Conservation (phyloP, 129 eudicot genomes). For the Escallonia rubra region DNA sequence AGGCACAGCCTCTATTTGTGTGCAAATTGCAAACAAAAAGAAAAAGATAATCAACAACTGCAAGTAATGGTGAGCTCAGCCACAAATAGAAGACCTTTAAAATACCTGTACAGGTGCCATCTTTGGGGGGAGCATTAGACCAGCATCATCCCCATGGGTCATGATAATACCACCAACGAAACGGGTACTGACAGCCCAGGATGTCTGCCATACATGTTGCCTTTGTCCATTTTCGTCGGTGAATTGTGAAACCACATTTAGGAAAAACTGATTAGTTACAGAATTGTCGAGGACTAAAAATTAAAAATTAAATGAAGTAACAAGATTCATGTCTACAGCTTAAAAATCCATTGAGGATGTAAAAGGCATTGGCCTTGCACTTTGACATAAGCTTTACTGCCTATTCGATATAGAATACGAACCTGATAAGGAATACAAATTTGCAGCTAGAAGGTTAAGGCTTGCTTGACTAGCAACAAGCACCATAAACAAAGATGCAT, state of each 20-base stretch:
- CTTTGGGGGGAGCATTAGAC: conserved; percentile 91
- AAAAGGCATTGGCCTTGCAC: no score
- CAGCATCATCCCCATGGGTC: conserved; percentile 95
- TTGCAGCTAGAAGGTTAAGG: no score
- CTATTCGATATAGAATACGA: no score
- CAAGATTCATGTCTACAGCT: no score
- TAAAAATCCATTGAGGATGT: no score
- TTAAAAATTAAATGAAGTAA: no score
- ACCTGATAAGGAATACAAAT: no score
- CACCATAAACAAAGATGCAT: no score
- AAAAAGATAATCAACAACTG: conserved; percentile 2
- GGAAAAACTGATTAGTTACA: background rate
- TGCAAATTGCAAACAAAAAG: background rate
- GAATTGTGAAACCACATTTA: conserved; percentile 44
- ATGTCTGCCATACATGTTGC: conserved; percentile 98
- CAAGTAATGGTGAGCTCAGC: background rate
- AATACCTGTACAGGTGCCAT: conserved; percentile 86
- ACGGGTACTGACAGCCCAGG: conserved; percentile 98
- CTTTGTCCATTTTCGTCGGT: conserved; percentile 91
- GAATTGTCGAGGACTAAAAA: no score
- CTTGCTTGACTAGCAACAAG: no score
- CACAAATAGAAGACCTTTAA: conserved; percentile 6
- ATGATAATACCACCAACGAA: conserved; percentile 96
- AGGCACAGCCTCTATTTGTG: background rate
- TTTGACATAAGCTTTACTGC: no score